These are phyloP conservation scores for Voacanga thouarsii DNA, from an alignment of 257 asterid genomes.

Conservation along the genomic window DNA sequence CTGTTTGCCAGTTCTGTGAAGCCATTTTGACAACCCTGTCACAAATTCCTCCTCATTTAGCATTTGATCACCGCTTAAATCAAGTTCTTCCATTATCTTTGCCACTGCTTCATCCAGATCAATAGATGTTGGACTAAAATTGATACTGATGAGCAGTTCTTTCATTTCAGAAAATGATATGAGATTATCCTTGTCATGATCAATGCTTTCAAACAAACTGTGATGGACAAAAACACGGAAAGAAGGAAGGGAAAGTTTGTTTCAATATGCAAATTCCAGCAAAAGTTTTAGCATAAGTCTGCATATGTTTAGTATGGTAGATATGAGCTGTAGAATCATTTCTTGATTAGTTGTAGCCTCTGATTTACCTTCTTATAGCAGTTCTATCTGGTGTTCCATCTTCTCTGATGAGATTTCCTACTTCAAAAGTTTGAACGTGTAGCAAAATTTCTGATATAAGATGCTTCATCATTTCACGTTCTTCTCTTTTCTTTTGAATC, in stretches of 20 bases:
- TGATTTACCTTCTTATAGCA: conserved; percentile 44
- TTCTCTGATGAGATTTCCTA: conserved; percentile 40
- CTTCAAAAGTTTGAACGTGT: conserved; percentile 28
- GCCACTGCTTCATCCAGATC: conserved; percentile 37
- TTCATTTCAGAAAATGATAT: conserved; percentile 43
- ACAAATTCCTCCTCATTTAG: conserved; percentile 48
- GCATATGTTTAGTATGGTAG: too few species aligned
- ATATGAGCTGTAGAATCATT: neutral
- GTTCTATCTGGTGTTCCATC: conserved; percentile 47
- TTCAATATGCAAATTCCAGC: too few species aligned
- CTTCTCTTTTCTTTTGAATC: conserved; percentile 60
- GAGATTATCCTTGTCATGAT: conserved; percentile 39
- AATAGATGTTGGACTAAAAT: conserved; percentile 33
- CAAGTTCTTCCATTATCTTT: conserved; percentile 50
- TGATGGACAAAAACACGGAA: too few species aligned
- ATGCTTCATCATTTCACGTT: conserved; percentile 45
- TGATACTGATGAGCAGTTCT: conserved; percentile 32
- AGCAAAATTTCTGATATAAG: conserved; percentile 39
- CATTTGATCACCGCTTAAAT: conserved; percentile 34
- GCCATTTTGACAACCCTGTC: conserved; percentile 42
- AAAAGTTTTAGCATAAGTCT: too few species aligned
- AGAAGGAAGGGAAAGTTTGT: too few species aligned
- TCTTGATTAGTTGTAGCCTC: neutral
- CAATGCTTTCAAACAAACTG: conserved; percentile 49
- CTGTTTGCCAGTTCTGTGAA: conserved; percentile 18